Evolutionary conservation across 2,329 filamentous ascomycete species (phyloP).

Genomic region (Berkeleyomyces basicola): DNA sequence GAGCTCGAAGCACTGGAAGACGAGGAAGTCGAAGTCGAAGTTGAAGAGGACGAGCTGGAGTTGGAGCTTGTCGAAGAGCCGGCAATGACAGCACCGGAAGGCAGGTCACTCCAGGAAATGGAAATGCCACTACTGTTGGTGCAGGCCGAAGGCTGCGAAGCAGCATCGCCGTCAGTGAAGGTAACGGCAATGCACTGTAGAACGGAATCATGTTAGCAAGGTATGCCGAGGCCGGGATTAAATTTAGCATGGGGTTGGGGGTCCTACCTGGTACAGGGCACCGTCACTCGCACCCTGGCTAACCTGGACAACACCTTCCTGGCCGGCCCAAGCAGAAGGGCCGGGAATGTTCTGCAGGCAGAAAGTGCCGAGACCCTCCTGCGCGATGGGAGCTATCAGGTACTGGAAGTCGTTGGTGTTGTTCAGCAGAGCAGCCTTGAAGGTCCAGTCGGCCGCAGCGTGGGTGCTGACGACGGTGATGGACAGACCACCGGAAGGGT

Average conservation of each 20-base stretch:
- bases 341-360: conserved; percentile 34
- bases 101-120: neutral
- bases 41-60: neutral
- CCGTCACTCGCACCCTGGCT: conserved; percentile 38
- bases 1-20: conserved; percentile 5
- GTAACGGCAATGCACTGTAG: conserved; percentile 12
- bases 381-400: conserved; percentile 17
- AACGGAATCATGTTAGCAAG: neutral
- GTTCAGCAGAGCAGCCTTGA: conserved; percentile 10
- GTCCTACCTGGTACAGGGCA: conserved; percentile 36
- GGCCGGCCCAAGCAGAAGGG: conserved; percentile 33
- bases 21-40: neutral
- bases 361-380: conserved; percentile 37
- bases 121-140: conserved; percentile 8
- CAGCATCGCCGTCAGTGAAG: conserved; percentile 6
- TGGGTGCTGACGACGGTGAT: conserved; percentile 12
- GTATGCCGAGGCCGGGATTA: neutral
- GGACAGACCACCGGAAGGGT: conserved; percentile 10
- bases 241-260: neutral
- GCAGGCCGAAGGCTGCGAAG: conserved; percentile 8
- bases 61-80: conserved; percentile 8
- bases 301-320: conserved; percentile 37
- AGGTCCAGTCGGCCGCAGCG: conserved; percentile 7
- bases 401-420: conserved; percentile 12
- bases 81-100: conserved; percentile 8